Conservation (phyloP, 108 stramenopile genomes). For the Skeletonema menzelii region DNA sequence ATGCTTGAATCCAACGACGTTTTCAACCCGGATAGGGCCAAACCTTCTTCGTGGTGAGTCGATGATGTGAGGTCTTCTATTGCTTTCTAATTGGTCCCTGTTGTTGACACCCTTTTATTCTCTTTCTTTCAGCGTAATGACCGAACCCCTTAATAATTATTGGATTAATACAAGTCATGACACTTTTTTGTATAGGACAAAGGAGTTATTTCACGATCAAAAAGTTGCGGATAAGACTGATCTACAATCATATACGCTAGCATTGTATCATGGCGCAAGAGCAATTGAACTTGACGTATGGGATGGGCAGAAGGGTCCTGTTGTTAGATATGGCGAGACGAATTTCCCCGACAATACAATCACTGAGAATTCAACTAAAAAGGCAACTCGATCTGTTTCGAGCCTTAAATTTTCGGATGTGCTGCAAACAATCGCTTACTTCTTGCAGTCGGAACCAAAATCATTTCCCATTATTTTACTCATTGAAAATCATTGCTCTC, state of each 20-base stretch:
- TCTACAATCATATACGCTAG: conserved; percentile 77
- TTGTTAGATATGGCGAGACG: conserved; percentile 35
- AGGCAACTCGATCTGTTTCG: conserved; percentile 11
- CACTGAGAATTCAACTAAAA: neutral
- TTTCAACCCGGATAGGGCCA: conserved; percentile 58
- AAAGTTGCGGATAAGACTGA: conserved; percentile 42
- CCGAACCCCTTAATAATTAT: conserved; percentile 83
- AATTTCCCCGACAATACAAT: conserved; percentile 20
- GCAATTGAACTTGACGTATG: conserved; percentile 97
- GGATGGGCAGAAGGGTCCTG: conserved; percentile 77
- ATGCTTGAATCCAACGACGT: conserved; percentile 55
- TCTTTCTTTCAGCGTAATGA: conserved; percentile 58
- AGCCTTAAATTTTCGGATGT: conserved; percentile 44
- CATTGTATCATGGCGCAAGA: conserved; percentile 89
- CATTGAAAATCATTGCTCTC: conserved; percentile 96
- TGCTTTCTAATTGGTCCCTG: neutral
- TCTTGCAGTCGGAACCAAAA: conserved; percentile 50
- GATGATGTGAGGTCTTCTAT: neutral
- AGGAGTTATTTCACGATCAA: conserved; percentile 82
- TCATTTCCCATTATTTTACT: conserved; percentile 92
- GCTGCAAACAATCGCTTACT: conserved; percentile 75
- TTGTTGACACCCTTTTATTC: neutral
- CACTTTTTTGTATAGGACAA: conserved; percentile 95
- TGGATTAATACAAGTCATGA: conserved; percentile 97
- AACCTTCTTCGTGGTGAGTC: conserved; percentile 33